Conservation (phyloP, 2,329 filamentous ascomycete genomes). For the Fonsecaea erecta region DNA sequence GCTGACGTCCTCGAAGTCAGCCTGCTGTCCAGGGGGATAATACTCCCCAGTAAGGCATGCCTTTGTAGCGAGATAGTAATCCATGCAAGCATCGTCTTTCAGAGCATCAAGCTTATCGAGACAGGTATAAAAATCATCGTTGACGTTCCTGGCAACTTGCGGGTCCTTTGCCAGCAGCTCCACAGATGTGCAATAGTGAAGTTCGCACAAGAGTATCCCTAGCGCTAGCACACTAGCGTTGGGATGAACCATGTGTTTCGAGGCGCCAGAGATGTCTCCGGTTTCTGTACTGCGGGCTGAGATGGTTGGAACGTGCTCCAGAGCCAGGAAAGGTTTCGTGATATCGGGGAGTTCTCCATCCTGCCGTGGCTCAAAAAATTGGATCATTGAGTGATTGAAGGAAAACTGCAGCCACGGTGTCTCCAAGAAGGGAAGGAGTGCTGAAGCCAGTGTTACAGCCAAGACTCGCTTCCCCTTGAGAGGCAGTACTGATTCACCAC, state of each 20-base stretch:
- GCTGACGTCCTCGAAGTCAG: conserved; percentile 36
- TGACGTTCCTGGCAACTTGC: conserved; percentile 34
- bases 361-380: conserved; percentile 18
- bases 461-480: conserved; percentile 11
- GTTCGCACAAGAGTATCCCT: conserved; percentile 41
- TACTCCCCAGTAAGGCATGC: conserved; percentile 39
- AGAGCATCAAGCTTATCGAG: conserved; percentile 38
- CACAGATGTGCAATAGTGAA: conserved; percentile 40
- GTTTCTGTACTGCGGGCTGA: conserved; percentile 20
- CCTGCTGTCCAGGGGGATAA: conserved; percentile 27
- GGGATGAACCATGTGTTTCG: conserved; percentile 40
- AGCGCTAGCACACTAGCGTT: conserved; percentile 36
- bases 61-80: conserved; percentile 41
- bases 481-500: conserved; percentile 12
- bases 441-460: conserved; percentile 12
- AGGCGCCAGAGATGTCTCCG: conserved; percentile 28
- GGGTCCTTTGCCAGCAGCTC: conserved; percentile 35
- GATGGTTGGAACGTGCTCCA: conserved; percentile 13
- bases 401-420: conserved; percentile 13
- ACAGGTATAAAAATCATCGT: conserved; percentile 39
- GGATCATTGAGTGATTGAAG: conserved; percentile 19
- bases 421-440: conserved; percentile 10
- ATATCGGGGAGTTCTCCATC: conserved; percentile 19
- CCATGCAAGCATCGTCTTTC: conserved; percentile 37
- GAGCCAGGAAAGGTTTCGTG: conserved; percentile 18